Conservation (phyloP, 805 yeast genomes). For the Zygosaccharomyces lentus region DNA sequence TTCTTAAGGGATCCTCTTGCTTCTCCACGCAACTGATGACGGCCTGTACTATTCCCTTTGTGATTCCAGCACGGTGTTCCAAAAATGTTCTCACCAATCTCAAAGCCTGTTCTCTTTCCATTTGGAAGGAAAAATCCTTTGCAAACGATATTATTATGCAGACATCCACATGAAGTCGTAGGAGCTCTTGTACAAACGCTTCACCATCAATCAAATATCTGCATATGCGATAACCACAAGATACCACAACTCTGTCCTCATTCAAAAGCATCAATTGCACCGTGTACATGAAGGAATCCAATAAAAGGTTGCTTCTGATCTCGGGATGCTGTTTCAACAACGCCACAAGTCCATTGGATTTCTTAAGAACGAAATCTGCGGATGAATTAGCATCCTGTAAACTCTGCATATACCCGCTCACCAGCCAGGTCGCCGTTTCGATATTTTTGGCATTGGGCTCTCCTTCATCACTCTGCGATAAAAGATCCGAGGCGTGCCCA, state of each 20-base stretch:
- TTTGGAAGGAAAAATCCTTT: conserved; percentile 47
- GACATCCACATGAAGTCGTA: conserved; percentile 54
- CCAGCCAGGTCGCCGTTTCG: conserved; percentile 36
- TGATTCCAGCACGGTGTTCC: conserved; percentile 52
- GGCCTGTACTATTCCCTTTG: conserved; percentile 64
- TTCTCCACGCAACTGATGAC: conserved; percentile 61
- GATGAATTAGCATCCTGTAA: conserved; percentile 29
- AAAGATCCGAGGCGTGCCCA: conserved; percentile 2
- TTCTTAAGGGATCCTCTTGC: conserved; percentile 46
- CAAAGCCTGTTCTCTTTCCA: conserved; percentile 75
- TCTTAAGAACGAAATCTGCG: conserved; percentile 38
- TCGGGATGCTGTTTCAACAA: conserved; percentile 54
- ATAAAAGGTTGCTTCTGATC: conserved; percentile 58
- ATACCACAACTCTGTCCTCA: conserved; percentile 55
- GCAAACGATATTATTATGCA: conserved; percentile 62
- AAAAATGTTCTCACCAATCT: conserved; percentile 62
- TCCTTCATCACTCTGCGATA: conserved; percentile 5
- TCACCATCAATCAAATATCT: conserved; percentile 56
- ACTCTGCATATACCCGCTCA: conserved; percentile 35
- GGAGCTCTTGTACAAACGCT: conserved; percentile 51
- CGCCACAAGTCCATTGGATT: conserved; percentile 61
- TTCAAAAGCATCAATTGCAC: conserved; percentile 60
- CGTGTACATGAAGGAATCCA: conserved; percentile 51
- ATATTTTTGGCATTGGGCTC: conserved; percentile 12
- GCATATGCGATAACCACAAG: conserved; percentile 72